A percentile compares a stretch with the other conserved stretches of the same genome.
These are phyloP conservation scores for Pichia kudriavzevii DNA, from an alignment of 1,139 yeast genomes.

Conservation along the genomic window DNA sequence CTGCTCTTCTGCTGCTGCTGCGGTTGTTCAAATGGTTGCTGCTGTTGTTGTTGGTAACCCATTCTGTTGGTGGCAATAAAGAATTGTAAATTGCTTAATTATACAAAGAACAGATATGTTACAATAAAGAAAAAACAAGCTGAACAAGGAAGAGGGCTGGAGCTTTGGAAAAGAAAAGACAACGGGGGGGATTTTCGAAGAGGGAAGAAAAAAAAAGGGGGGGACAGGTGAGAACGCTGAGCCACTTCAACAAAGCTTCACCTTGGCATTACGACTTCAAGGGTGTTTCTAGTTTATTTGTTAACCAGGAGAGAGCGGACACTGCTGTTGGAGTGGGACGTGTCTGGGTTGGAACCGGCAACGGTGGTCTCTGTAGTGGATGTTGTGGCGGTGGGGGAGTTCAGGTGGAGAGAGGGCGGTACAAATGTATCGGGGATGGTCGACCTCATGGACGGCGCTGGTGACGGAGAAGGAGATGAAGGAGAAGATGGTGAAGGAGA, in stretches of 20 bases:
- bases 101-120: too few relatives aligned
- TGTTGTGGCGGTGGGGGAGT: slow-evolving; percentile 1
- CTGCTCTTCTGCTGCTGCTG: slow-evolving; percentile 4
- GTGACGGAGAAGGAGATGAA: not conserved
- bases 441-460: not conserved
- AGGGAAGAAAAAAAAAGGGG: too few relatives aligned
- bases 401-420: not conserved
- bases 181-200: too few relatives aligned
- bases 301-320: slow-evolving; percentile 1
- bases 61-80: not conserved
- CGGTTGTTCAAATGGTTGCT: not conserved
- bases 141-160: too few relatives aligned
- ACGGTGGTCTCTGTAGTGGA: not conserved
- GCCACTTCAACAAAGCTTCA: too few relatives aligned
- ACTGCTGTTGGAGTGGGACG: not conserved
- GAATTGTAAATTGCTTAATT: too few relatives aligned
- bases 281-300: slow-evolving; percentile 4
- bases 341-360: not conserved
- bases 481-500: not conserved
- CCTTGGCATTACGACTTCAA: too few relatives aligned
- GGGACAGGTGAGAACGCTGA: too few relatives aligned
- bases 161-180: too few relatives aligned
- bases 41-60: slow-evolving; percentile 1
- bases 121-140: too few relatives aligned
- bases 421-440: not conserved